phyloP scores from a whole-genome alignment of 179 eudicot genomes.

The Amaranthus tricolor region DNA sequence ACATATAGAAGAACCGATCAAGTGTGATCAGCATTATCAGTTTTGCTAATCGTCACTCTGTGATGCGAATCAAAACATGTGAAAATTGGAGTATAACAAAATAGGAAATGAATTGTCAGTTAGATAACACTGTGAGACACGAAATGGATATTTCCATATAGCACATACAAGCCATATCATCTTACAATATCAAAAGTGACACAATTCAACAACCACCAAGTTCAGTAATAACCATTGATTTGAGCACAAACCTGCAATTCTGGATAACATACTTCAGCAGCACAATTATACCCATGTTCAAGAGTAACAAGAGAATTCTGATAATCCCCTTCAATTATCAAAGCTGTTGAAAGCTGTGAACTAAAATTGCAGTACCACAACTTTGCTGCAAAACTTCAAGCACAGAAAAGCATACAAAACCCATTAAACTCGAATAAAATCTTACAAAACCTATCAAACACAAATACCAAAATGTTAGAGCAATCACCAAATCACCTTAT shows the following conservation, averaged over 20 bases:
- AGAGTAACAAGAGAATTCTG: constrained; percentile 66
- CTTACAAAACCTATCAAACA: not conserved
- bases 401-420: constrained; percentile 15
- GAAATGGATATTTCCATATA: not conserved
- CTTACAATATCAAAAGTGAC: not conserved
- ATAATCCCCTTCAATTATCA: constrained; percentile 88
- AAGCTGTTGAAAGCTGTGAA: constrained; percentile 92
- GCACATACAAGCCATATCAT: constrained; percentile 6
- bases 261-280: constrained; percentile 69
- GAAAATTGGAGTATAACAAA: too few relatives aligned
- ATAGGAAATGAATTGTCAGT: too few relatives aligned
- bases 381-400: constrained; percentile 67
- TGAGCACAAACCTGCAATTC: constrained; percentile 77
- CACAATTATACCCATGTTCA: constrained; percentile 59
- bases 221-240: not conserved
- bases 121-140: not conserved
- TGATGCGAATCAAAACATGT: too few relatives aligned
- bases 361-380: constrained; percentile 94
- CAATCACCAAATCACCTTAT: too few relatives aligned
- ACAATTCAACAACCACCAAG: not conserved
- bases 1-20: not conserved
- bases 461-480: too few relatives aligned
- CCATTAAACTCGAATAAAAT: not conserved
- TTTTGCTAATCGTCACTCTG: too few relatives aligned
- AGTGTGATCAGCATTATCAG: too few relatives aligned